These are phyloP conservation scores for Hygrocybe coccinea DNA, from an alignment of 768 basidiomycete genomes.

Conservation along the genomic window DNA sequence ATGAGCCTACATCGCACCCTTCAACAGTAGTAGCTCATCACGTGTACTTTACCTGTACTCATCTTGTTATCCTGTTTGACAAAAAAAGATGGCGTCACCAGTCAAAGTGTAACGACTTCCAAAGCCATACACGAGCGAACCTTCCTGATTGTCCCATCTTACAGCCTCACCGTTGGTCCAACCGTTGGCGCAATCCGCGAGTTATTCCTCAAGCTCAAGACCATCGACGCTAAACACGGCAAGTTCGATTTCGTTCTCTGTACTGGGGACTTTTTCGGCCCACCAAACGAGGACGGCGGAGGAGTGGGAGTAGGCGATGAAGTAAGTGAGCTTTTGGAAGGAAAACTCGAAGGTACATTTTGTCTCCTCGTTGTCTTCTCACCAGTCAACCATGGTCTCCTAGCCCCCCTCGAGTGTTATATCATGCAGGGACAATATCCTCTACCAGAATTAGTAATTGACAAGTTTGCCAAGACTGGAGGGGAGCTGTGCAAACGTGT, in stretches of 20 bases:
- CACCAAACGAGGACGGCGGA: slow-evolving; percentile 31
- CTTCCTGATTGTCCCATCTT: neutral
- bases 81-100: too few species aligned
- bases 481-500: slow-evolving; percentile 81
- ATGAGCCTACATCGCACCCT: too few species aligned
- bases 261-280: slow-evolving; percentile 82
- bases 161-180: slow-evolving; percentile 73
- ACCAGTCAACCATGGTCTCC: slow-evolving; percentile 12
- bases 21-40: too few species aligned
- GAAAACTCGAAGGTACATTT: slow-evolving; percentile 62
- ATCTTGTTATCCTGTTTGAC: too few species aligned
- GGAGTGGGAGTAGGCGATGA: slow-evolving; percentile 44
- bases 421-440: slow-evolving; percentile 83
- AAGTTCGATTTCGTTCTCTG: slow-evolving; percentile 84
- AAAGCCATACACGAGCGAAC: neutral
- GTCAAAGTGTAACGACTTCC: slow-evolving; percentile 32
- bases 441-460: slow-evolving; percentile 66
- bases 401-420: slow-evolving; percentile 87
- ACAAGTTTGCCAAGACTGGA: slow-evolving; percentile 67
- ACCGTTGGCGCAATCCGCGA: slow-evolving; percentile 66
- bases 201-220: slow-evolving; percentile 75
- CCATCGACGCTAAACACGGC: slow-evolving; percentile 87
- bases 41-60: too few species aligned
- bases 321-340: slow-evolving; percentile 57
- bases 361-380: slow-evolving; percentile 5